Evolutionary conservation across 805 yeast species (phyloP).

Genomic region (Metschnikowia corniflorae): DNA sequence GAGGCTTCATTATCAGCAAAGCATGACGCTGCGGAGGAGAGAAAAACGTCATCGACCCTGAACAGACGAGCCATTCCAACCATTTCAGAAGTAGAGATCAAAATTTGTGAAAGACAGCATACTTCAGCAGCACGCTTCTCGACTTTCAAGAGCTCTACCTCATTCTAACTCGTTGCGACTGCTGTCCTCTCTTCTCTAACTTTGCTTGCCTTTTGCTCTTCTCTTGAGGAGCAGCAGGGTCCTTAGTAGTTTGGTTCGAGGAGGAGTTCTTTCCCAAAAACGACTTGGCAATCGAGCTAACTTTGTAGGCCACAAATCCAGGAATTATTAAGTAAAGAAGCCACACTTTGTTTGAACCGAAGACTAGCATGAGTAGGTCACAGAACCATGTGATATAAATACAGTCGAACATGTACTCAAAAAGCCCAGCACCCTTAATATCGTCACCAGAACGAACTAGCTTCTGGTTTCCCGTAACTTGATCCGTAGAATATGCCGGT

Average conservation of each 20-base stretch:
- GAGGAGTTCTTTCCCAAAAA: slow-evolving; percentile 13
- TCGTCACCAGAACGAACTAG: slow-evolving; percentile 58
- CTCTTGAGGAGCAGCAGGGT: slow-evolving; percentile 4
- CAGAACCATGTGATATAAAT: slow-evolving; percentile 61
- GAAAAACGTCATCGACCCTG: too few species aligned
- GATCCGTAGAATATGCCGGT: slow-evolving; percentile 46
- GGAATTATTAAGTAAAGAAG: slow-evolving; percentile 50
- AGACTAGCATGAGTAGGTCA: slow-evolving; percentile 48
- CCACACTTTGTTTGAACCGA: slow-evolving; percentile 64
- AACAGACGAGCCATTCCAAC: too few species aligned
- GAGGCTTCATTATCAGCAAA: too few species aligned
- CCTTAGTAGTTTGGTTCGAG: slow-evolving; percentile 2
- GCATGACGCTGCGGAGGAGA: too few species aligned
- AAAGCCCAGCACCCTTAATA: slow-evolving; percentile 57
- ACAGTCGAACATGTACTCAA: slow-evolving; percentile 70
- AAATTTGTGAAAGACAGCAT: too few species aligned
- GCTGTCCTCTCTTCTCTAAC: slow-evolving; percentile 13
- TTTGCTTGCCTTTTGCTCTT: slow-evolving; percentile 19
- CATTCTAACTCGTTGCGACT: slow-evolving; percentile 6
- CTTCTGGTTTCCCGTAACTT: slow-evolving; percentile 27
- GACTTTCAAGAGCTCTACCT: not conserved
- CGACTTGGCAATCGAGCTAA: slow-evolving; percentile 34
- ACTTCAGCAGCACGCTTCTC: too few species aligned
- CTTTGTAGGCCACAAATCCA: slow-evolving; percentile 46
- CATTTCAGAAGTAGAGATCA: too few species aligned